These are phyloP conservation scores for Phyllosticta capitalensis DNA, from an alignment of 2,329 filamentous ascomycete species.

Conservation along the genomic window DNA sequence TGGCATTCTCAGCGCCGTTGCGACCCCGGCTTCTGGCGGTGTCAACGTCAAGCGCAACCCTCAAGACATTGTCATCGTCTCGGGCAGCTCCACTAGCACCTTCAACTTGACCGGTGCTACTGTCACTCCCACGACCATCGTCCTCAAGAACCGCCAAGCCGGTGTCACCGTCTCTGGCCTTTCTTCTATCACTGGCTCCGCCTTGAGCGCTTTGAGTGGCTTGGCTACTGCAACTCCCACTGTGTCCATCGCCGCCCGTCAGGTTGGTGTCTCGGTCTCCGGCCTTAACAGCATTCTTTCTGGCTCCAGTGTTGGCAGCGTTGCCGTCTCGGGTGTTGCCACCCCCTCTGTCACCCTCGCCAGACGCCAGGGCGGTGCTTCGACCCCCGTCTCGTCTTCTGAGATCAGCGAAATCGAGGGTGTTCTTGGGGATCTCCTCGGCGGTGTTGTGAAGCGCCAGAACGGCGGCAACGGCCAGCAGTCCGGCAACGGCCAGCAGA, in stretches of 20 bases:
- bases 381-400: background rate
- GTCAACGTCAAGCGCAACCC: background rate
- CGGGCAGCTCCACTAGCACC: background rate
- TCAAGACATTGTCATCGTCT: background rate
- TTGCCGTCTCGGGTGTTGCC: background rate
- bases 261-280: background rate
- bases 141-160: background rate
- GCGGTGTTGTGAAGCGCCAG: constrained; percentile 1
- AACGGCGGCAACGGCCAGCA: background rate
- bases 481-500: background rate
- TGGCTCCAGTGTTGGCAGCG: background rate
- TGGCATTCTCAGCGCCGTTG: background rate
- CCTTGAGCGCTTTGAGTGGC: background rate
- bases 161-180: background rate
- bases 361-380: background rate
- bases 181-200: background rate
- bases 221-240: background rate
- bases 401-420: background rate
- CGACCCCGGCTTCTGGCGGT: background rate
- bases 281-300: background rate
- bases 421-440: background rate
- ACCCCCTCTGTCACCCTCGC: background rate
- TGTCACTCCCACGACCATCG: background rate
- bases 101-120: background rate
- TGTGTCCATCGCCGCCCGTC: background rate